Evolutionary conservation across 208 protist genomes (phyloP).

Genomic region (Leptomonas seymouri): DNA sequence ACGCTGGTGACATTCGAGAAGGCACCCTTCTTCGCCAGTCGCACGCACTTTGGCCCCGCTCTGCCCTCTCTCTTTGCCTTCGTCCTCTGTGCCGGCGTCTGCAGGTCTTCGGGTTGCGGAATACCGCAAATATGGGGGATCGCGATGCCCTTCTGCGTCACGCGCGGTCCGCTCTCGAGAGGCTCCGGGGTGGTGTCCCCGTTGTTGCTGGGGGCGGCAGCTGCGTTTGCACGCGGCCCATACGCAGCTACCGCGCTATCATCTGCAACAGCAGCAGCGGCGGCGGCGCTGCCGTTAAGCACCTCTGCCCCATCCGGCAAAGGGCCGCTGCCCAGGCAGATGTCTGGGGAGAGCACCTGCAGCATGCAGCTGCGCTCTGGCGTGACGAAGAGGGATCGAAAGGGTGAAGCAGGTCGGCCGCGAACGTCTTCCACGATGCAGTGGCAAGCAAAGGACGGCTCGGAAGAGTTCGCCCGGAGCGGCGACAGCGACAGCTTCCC

Average conservation of each 20-base stretch:
- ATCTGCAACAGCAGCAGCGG: not conserved
- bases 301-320: not conserved
- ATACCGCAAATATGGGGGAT: constrained; percentile 24
- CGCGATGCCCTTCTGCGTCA: constrained; percentile 11
- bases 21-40: constrained; percentile 25
- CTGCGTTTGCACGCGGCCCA: too few species aligned
- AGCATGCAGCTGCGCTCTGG: not conserved
- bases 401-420: constrained; percentile 5
- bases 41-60: not conserved
- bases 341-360: not conserved
- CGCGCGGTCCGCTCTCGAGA: constrained; percentile 2
- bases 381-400: constrained; percentile 1
- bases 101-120: constrained; percentile 5
- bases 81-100: constrained; percentile 1
- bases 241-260: not conserved
- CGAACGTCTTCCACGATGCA: constrained; percentile 19
- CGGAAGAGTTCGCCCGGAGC: not conserved
- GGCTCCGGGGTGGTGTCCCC: not conserved
- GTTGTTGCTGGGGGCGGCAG: constrained; percentile 3
- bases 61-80: constrained; percentile 21
- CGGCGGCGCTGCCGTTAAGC: not conserved
- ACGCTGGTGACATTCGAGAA: constrained; percentile 36
- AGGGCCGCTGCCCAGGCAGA: not conserved
- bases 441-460: not conserved
- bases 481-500: not conserved